phyloP scores from a whole-genome alignment of 208 protist species.

The Angomonas deanei region DNA sequence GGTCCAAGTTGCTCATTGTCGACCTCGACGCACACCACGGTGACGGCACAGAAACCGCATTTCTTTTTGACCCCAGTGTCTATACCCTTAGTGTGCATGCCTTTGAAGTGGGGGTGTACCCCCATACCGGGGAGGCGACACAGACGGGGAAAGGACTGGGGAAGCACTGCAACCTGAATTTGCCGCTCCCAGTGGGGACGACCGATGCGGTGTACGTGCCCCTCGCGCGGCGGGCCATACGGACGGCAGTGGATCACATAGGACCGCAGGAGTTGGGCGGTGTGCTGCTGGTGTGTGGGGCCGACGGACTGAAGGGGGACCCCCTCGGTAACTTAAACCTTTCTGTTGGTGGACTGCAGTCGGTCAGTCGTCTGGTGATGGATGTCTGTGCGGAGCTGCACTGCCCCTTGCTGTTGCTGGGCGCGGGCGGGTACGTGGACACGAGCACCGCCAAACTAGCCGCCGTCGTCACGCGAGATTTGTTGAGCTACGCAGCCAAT shows the following conservation, averaged over 20 bases:
- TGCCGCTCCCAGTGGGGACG: constrained; percentile 85
- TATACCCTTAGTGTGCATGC: constrained; percentile 97
- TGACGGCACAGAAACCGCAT: constrained; percentile 97
- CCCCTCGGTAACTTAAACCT: constrained; percentile 94
- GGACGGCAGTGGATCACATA: constrained; percentile 51
- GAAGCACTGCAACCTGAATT: constrained; percentile 81
- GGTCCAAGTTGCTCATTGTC: constrained; percentile 94
- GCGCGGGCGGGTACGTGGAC: constrained; percentile 39
- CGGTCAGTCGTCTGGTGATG: constrained; percentile 27
- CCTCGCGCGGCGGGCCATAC: constrained; percentile 53
- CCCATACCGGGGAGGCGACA: constrained; percentile 86
- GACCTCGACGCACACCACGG: constrained; percentile 99
- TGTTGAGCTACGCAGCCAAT: constrained; percentile 33
- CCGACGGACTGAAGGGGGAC: constrained; percentile 94
- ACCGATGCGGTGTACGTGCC: constrained; percentile 88
- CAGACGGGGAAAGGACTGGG: constrained; percentile 89
- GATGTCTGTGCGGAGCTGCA: constrained; percentile 6
- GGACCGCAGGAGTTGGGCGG: constrained; percentile 84
- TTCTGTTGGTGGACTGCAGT: constrained; percentile 33
- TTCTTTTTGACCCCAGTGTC: constrained; percentile 95
- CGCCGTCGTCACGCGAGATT: constrained; percentile 35
- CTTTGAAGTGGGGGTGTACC: constrained; percentile 82
- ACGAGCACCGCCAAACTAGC: constrained; percentile 29
- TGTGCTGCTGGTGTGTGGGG: constrained; percentile 96
- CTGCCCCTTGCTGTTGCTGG: constrained; percentile 27